A percentile compares a stretch with the other conserved stretches of the same genome.
phyloP scores from a whole-genome alignment of 306 rosid genomes.

The Cucurbita ficifolia region DNA sequence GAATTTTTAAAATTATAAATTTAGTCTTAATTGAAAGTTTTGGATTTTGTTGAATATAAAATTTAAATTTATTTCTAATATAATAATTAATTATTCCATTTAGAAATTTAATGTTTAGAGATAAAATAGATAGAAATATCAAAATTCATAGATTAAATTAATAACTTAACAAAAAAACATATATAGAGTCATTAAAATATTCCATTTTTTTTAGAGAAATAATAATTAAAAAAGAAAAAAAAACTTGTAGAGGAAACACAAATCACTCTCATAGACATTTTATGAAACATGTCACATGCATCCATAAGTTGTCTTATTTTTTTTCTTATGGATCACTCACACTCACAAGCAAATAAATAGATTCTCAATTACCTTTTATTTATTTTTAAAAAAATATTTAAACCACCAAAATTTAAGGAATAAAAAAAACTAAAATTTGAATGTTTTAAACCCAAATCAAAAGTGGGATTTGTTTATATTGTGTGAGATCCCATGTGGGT shows the following conservation, averaged over 20 bases:
- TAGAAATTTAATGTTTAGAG: too few relatives aligned
- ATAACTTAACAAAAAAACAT: too few relatives aligned
- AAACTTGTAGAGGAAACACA: background rate
- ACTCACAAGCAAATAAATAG: background rate
- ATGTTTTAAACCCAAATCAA: background rate
- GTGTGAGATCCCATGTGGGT: too few relatives aligned
- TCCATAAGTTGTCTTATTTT: background rate
- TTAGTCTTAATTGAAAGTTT: too few relatives aligned
- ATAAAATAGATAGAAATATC: too few relatives aligned
- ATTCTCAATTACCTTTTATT: background rate
- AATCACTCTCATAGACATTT: background rate
- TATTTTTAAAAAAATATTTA: background rate
- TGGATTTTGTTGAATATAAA: too few relatives aligned
- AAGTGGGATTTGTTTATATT: background rate
- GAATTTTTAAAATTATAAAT: too few relatives aligned
- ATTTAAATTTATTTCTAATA: too few relatives aligned
- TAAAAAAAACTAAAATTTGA: background rate
- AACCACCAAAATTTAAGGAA: background rate
- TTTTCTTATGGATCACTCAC: conserved; percentile 3
- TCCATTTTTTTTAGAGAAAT: background rate
- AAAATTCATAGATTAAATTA: too few relatives aligned
- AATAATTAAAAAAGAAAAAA: background rate
- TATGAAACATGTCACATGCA: conserved; percentile 4
- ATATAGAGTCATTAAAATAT: too few relatives aligned
- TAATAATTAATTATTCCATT: too few relatives aligned